Conservation (phyloP, 2,329 filamentous ascomycete genomes). For the Stagonosporopsis chrysanthemi region DNA sequence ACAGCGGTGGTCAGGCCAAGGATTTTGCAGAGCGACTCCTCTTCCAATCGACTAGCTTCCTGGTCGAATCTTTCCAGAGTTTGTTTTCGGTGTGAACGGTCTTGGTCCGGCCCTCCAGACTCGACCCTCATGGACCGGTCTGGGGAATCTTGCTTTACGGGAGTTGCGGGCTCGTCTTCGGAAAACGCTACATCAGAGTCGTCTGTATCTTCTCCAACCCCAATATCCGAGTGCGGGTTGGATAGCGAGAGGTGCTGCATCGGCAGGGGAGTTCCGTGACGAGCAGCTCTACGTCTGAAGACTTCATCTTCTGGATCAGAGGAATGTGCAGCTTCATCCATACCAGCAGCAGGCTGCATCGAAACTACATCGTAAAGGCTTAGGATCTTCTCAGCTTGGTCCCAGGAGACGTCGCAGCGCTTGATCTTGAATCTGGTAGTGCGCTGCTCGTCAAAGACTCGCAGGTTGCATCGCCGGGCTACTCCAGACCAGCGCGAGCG, state of each 20-base stretch:
- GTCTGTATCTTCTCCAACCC: slow-evolving; percentile 3
- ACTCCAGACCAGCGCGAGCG: slow-evolving; percentile 61
- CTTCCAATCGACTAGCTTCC: slow-evolving; percentile 54
- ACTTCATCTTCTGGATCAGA: slow-evolving; percentile 23
- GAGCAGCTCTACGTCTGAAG: slow-evolving; percentile 32
- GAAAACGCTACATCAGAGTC: slow-evolving; percentile 7
- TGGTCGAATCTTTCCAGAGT: slow-evolving; percentile 56
- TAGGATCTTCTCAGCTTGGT: slow-evolving; percentile 45
- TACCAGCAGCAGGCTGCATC: slow-evolving; percentile 44
- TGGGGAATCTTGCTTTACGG: slow-evolving; percentile 1
- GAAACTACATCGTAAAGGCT: slow-evolving; percentile 9
- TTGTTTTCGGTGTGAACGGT: not conserved
- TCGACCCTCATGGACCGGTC: slow-evolving; percentile 15
- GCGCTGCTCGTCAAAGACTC: slow-evolving; percentile 51
- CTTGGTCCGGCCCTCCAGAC: not conserved
- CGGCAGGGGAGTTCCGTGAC: slow-evolving; percentile 41
- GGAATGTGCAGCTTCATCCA: slow-evolving; percentile 13
- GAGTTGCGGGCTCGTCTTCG: not conserved
- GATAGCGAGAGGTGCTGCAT: slow-evolving; percentile 22
- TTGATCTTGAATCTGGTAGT: slow-evolving; percentile 28
- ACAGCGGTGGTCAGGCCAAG: slow-evolving; percentile 46
- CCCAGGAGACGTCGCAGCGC: slow-evolving; percentile 54
- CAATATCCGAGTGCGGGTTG: slow-evolving; percentile 23
- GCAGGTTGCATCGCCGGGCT: slow-evolving; percentile 61
- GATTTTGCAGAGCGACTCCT: slow-evolving; percentile 54